Evolutionary conservation across 306 rosid species (phyloP), one percentile per base, ranked within the genome.

Genomic region (Malus asiatica): DNA sequence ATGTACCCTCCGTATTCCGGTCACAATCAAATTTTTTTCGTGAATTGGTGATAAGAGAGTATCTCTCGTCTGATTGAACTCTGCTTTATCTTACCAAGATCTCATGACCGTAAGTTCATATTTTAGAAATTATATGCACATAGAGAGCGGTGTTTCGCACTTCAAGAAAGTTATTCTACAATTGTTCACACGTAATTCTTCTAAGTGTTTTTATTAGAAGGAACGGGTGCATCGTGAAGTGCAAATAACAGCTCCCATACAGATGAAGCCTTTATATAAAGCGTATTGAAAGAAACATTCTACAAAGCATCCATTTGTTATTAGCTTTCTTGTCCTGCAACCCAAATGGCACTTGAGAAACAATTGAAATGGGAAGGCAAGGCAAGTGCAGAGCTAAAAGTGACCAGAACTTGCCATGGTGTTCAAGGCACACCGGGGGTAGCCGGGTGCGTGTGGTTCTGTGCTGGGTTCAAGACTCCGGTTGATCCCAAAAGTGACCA

Each of bases 381-480:
- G 73, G 87, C 89, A 3, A 68, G 45, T n/a, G 53, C 78, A 53
- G 69, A 82, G 79, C 68, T 85, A 42, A 76, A 0, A 66, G 83
- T 82, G 11, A 40, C 6, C 22, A 44, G 86, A 0, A 77, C 82
- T 3, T 87, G 90, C 81, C 73, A 86, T 58, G 87, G 89, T 0
- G 16, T 86, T 6, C 81, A 87, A 72, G 90, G 91, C 40, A n/a
- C 60, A 7, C 80, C 85, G 0, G 91, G 91, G 1, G 72, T 66
- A 66, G 85, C 87, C 0, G 89, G 90, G 1, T 89, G 89, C 30
- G 83, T 87, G 20, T 86, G 88, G 2, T 89, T 74, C 84, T 89
- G 91, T 4, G 83, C 88, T 2, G 91, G 94, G 58, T 84, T 90
- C 85, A 86, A 82, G 76, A 87, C 88, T 4, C 90, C 84, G 0